Percentiles rank a stretch among this genome's conserved stretches.
Evolutionary conservation across 73 alveolate genomes (phyloP).

Genomic region (Paramecium octaurelia): DNA sequence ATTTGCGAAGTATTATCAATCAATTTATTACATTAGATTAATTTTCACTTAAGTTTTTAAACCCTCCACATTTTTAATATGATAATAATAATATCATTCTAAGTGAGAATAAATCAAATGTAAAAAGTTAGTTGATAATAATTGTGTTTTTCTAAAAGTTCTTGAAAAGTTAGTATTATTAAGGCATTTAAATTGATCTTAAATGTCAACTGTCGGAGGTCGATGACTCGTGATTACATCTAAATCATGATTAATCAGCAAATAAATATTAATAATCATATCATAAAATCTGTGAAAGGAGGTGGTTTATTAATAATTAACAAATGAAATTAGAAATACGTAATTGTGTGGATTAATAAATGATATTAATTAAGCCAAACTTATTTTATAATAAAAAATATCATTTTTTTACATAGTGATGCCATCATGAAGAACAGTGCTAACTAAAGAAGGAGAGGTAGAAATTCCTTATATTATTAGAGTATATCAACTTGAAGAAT

Average conservation of each 20-base stretch:
- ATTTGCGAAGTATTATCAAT: constrained; percentile 21
- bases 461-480: too few species aligned
- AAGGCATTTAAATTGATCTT: neutral
- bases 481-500: too few species aligned
- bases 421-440: neutral
- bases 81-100: too few species aligned
- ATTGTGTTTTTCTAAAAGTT: neutral
- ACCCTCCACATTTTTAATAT: too few species aligned
- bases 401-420: neutral
- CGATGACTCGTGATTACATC: neutral
- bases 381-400: neutral
- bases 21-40: too few species aligned
- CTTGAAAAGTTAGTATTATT: neutral
- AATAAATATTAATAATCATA: neutral
- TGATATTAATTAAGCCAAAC: neutral
- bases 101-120: too few species aligned
- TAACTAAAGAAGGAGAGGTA: neutral
- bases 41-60: too few species aligned
- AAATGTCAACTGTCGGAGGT: neutral
- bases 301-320: neutral
- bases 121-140: too few species aligned
- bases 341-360: neutral
- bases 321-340: neutral
- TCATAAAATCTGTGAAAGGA: neutral
- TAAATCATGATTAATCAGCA: neutral